Evolutionary conservation across 1,139 yeast genomes (phyloP).

Genomic region (Taiozyma sp.): DNA sequence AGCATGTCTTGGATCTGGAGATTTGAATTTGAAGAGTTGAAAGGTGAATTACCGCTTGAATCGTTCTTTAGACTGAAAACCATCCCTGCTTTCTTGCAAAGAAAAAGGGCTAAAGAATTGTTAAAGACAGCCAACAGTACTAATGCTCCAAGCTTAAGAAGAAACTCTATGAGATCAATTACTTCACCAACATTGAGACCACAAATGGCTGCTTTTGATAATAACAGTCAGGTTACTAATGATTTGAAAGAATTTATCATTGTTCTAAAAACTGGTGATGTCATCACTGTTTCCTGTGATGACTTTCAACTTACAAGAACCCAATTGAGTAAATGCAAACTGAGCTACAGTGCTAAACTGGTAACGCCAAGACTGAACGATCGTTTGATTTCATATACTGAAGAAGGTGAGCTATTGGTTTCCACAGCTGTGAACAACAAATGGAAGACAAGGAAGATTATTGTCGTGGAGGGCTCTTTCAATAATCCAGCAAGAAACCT

Average conservation of each 20-base stretch:
- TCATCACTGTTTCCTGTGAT: conserved; percentile 43
- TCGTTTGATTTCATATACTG: conserved; percentile 55
- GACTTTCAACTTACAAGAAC: conserved; percentile 38
- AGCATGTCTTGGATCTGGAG: conserved; percentile 54
- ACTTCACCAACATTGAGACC: conserved; percentile 20
- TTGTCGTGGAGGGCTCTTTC: conserved; percentile 43
- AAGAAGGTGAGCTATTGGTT: conserved; percentile 49
- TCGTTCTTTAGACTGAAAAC: conserved; percentile 58
- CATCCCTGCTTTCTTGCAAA: conserved; percentile 43
- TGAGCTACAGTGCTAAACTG: conserved; percentile 50
- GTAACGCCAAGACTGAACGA: conserved; percentile 74
- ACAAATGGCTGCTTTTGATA: conserved; percentile 15
- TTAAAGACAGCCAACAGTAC: conserved; percentile 3
- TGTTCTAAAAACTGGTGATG: conserved; percentile 39
- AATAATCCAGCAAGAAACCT: conserved; percentile 29
- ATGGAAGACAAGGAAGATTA: conserved; percentile 56
- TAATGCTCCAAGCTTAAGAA: conserved; percentile 21
- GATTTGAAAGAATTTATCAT: conserved; percentile 34
- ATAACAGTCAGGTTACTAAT: conserved; percentile 14
- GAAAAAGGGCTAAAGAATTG: conserved; percentile 32
- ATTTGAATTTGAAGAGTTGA: conserved; percentile 28
- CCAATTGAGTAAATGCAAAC: conserved; percentile 24
- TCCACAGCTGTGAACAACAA: conserved; percentile 61
- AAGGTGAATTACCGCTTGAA: conserved; percentile 40
- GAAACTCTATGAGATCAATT: conserved; percentile 26